Base-by-base conservation (phyloP, 345 rosid genomes). In the Gossypium mustelinum region DNA sequence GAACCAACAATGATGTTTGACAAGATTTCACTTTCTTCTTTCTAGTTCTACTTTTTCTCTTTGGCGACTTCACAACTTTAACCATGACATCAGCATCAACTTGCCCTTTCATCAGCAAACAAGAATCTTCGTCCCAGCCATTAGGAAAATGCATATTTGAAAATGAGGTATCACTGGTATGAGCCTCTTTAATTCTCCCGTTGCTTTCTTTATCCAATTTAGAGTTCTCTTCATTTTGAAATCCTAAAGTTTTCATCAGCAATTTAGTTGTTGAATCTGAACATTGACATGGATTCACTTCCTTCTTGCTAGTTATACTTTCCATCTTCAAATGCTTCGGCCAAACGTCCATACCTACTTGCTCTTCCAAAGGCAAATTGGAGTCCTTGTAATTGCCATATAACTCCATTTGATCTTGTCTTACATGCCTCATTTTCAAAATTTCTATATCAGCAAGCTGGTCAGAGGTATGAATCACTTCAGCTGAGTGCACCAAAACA, bases 401-500 rank as follows among this genome's bases (percentile, higher is more conserved):
- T 22, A 88, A 75, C 73, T 94, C 97, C 68, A 61, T 75, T 48
- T 73, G 72, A 75, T 94, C 94, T 84, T 92, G 97, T 62, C 58
- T 9, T 13, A 27, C 62, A 50, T 92, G 94, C 69, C 56, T 66
- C 56, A 64, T 54, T 75, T 85, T 90, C 78, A 94, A 76, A 16
- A 27, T 2, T 24, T 80, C 75, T 7, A 90, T 83, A 1, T 0
- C 1, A 3, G 71, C 3, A 73, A 80, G 82, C 2, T 14, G 2
- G 6, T 44, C 43, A 24, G 75, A 16, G 4, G 61, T 3, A 50
- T 75, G 70, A 58, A 64, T 48, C 61, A 88, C 87, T 70, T 88
- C 90, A 45, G 87, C 81, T 58, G 87, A 76, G 82, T 90, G 93
- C 1, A 91, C 85, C 68, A 92, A 81, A 76, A 92, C 84, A 79